A percentile compares a stretch with the other conserved stretches of the same genome.
phyloP scores from a whole-genome alignment of 176 grass and related monocot genomes.

The Juncus effusus region DNA sequence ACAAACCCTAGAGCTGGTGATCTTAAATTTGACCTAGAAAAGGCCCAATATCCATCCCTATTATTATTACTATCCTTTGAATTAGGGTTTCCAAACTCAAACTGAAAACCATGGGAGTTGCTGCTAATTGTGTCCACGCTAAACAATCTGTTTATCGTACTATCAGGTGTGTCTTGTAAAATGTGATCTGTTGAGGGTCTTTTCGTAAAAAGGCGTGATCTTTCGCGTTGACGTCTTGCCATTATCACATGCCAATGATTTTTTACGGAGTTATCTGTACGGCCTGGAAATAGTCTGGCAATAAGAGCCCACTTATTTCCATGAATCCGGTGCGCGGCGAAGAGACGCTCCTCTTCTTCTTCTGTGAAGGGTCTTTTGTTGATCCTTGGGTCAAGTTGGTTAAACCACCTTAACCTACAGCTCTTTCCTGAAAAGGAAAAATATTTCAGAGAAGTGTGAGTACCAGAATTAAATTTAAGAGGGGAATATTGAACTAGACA shows the following conservation, averaged over 20 bases:
- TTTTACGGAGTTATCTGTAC: slow-evolving; percentile 63
- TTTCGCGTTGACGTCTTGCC: slow-evolving; percentile 47
- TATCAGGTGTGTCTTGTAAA: neutral
- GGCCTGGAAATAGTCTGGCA: slow-evolving; percentile 48
- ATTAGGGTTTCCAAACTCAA: slow-evolving; percentile 23
- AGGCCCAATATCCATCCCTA: slow-evolving; percentile 27
- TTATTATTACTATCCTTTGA: neutral
- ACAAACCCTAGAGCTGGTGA: slow-evolving; percentile 17
- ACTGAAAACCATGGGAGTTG: slow-evolving; percentile 4
- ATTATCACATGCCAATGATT: slow-evolving; percentile 71
- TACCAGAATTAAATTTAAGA: neutral
- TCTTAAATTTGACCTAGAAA: slow-evolving; percentile 27
- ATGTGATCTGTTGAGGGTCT: slow-evolving; percentile 10
- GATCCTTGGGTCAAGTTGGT: slow-evolving; percentile 72
- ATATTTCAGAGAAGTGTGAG: slow-evolving; percentile 1
- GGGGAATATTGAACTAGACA: neutral
- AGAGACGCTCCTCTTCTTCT: slow-evolving; percentile 57
- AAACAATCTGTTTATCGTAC: slow-evolving; percentile 22
- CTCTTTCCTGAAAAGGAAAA: slow-evolving; percentile 51
- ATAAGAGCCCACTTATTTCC: slow-evolving; percentile 62
- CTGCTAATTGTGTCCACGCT: neutral
- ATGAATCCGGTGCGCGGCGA: slow-evolving; percentile 41
- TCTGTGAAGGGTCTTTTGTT: slow-evolving; percentile 60
- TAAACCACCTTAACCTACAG: slow-evolving; percentile 70
- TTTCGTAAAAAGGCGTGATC: slow-evolving; percentile 25